Evolutionary conservation across 2,329 filamentous ascomycete species (phyloP).

Genomic region (Pyrenochaeta sp.): DNA sequence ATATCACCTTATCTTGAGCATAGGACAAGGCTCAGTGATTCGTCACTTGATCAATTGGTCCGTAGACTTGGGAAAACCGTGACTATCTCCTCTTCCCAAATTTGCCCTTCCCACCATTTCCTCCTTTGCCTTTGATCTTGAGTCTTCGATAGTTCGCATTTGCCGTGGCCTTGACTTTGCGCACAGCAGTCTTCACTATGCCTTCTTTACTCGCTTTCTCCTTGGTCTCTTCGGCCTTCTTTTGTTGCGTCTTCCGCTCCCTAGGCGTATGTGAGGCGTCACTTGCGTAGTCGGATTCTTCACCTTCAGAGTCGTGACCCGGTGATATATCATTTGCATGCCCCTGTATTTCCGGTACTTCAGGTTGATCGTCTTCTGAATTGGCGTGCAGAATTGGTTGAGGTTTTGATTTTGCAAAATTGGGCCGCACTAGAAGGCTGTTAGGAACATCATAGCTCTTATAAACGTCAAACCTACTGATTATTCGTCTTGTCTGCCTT

Average conservation of each 20-base stretch:
- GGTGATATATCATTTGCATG: constrained; percentile 44
- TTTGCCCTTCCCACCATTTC: constrained; percentile 50
- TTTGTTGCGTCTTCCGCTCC: constrained; percentile 34
- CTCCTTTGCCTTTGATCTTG: constrained; percentile 61
- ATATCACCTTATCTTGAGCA: constrained; percentile 1
- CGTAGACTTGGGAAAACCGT: neutral
- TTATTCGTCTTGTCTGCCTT: constrained; percentile 74
- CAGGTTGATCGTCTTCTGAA: constrained; percentile 51
- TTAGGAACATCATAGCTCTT: constrained; percentile 26
- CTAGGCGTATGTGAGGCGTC: constrained; percentile 48
- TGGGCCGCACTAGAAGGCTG: constrained; percentile 48
- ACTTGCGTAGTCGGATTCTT: constrained; percentile 54
- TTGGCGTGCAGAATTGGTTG: constrained; percentile 28
- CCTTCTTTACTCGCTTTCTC: constrained; percentile 31
- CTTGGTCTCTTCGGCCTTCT: constrained; percentile 16
- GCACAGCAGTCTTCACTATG: constrained; percentile 48
- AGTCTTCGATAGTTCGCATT: constrained; percentile 59
- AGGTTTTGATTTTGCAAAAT: constrained; percentile 55
- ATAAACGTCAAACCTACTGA: constrained; percentile 52
- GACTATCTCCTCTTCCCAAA: constrained; percentile 45
- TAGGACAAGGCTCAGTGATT: neutral
- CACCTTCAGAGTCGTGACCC: constrained; percentile 43
- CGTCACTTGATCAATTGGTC: neutral
- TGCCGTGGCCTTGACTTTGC: constrained; percentile 56
- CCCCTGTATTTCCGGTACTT: constrained; percentile 42